Base-by-base conservation (phyloP, 306 rosid genomes). In the Benincasa hispida region DNA sequence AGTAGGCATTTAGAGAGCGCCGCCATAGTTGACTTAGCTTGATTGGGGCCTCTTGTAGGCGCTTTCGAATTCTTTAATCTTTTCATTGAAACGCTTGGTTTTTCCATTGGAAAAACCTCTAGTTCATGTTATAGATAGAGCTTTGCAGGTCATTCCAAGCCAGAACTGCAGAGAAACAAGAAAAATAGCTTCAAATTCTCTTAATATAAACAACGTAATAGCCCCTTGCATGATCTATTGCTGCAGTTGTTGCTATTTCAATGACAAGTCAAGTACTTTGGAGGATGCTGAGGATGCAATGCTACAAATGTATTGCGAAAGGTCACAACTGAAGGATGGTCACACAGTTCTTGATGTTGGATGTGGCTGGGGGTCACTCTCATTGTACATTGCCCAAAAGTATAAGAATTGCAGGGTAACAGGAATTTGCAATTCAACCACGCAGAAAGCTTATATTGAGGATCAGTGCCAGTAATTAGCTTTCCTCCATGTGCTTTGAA, bases 281-380 rank as follows among this genome's bases (percentile, higher is more conserved):
- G 97, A 90, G 87, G 91, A 91, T 12, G 98, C 97, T 47, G 98
- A 94, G 85, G 91, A 86, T 75, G 91, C 90, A 74, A 90, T 85
- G 97, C 35, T 90, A 83, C 91, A 87, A 67, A 74, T 90, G 25
- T 87, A 86, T 78, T 87, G 99, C 21, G 85, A 92, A 76, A 90
- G 95, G 80, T 78, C 99, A 50, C 81, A 86, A 66, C 69, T 91
- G 28, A 86, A 81, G 86, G 90, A 94, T 77, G 96, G 97, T 22
- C 88, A 89, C 28, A 66, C 85, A n/a, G 87, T 94, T 77, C 96
- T 92, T 30, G 96, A 91, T 67, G 86, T 94, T 28, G 97, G 99
- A 50, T 90, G 99, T 24, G 99, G 99, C 47, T 94, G 98, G 98
- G 98, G 97, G 42, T 91, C 97, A 10, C 84, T 94, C 19, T 77